Evolutionary conservation across 2,329 filamentous ascomycete species (phyloP), one percentile per base, ranked within the genome.

Genomic region (Bipolaris victoriae): DNA sequence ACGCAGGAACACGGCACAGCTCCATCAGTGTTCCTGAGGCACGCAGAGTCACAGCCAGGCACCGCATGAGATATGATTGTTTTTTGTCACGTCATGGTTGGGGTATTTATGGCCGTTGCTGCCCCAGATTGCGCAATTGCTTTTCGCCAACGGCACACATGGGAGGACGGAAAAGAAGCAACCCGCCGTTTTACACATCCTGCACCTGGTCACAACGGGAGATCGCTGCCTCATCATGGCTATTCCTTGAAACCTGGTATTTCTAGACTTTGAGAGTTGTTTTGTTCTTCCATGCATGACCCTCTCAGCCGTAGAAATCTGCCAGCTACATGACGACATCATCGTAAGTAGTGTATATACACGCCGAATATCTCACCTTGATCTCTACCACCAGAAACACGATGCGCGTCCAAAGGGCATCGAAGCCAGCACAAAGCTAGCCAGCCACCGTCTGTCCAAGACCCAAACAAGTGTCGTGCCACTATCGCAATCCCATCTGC

Each of bases 1-100:
- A 61, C 40, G 58, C 58, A 61, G 58, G 55, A 53, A 61, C 58
- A 31, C 52, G 20, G 49, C 57, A 49, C 45, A 35, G 35, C 44
- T 33, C 37, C 36, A 35, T 18, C 15, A 18, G 43, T 18, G 16
- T 31, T 33, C 31, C 43, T 57, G 60, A 60, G 46, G 60, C 60
- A 47, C 20, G 11, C 18, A 10, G 40, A 24, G 53, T 62, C 46
- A 45, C 53, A 57, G 53, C 49, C 43, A 37, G 31, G 37, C 47
- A 24, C 22, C 29, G 33, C 9, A 39, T 43, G 29, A 52, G 39
- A 3, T 29, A 10, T 29, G 26, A 29, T 10, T 29, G 26, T 10
- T 29, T 29, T 29, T 29, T 29, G 26, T 29, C 26, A 29, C 26
- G 26, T 29, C 26, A 29, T 6, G 7, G 26, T 3, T 10, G 26